These are phyloP conservation scores for Pseudonitzschia multistriata DNA, from an alignment of 108 stramenopile species.

Conservation along the genomic window DNA sequence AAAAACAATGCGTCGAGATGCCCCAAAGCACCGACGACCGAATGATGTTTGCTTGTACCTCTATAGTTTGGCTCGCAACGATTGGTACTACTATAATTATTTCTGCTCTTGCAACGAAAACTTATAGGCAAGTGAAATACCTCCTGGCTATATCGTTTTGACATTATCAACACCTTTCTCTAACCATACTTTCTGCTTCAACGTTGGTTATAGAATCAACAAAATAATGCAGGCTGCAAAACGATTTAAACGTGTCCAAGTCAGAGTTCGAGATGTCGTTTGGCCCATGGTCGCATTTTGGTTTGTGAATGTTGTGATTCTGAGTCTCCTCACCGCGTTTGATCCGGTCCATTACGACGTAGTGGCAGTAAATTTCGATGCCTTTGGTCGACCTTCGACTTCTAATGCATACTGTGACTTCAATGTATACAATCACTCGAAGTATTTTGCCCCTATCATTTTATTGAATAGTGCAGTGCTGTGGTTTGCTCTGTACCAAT, in stretches of 20 bases:
- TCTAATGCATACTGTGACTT: not conserved
- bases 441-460: not conserved
- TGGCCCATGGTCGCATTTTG: constrained; percentile 26
- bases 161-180: not conserved
- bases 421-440: not conserved
- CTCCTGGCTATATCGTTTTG: constrained; percentile 36
- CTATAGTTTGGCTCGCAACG: constrained; percentile 2
- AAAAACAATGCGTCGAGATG: constrained; percentile 1
- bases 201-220: no score
- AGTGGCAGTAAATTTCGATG: not conserved
- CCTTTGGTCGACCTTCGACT: not conserved
- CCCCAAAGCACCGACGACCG: constrained; percentile 11
- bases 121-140: no score
- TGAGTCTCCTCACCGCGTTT: no score
- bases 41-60: constrained; percentile 9
- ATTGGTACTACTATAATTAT: constrained; percentile 7
- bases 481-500: not conserved
- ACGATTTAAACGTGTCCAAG: constrained; percentile 25
- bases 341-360: no score
- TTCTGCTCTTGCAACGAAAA: constrained; percentile 48
- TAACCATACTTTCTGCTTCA: not conserved
- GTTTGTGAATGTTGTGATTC: not conserved
- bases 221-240: not conserved
- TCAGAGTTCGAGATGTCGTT: constrained; percentile 33
- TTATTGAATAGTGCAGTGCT: not conserved